A percentile compares a stretch with the other conserved stretches of the same genome.
Evolutionary conservation across 768 basidiomycete species (phyloP).

Genomic region (Pholiota conissans): DNA sequence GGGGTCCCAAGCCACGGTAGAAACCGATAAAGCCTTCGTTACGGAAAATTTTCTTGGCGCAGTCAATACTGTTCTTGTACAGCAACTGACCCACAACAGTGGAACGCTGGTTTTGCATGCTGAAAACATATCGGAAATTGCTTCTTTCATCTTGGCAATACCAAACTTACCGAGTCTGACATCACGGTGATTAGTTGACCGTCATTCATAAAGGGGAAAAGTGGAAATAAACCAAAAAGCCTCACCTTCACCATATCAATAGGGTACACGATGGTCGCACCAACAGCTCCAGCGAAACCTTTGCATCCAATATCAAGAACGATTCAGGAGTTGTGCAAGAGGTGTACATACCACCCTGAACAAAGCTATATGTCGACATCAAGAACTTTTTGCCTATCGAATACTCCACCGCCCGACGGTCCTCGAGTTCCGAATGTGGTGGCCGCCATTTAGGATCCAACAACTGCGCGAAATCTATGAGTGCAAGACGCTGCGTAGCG

Average conservation of each 20-base stretch:
- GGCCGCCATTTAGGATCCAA: slow-evolving; percentile 88
- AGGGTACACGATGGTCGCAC: slow-evolving; percentile 97
- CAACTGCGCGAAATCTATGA: slow-evolving; percentile 90
- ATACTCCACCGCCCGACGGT: slow-evolving; percentile 25
- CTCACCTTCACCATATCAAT: slow-evolving; percentile 90
- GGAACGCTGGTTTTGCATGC: slow-evolving; percentile 97
- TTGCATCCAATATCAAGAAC: slow-evolving; percentile 11
- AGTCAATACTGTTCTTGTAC: slow-evolving; percentile 96
- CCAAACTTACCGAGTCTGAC: slow-evolving; percentile 54
- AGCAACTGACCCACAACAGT: slow-evolving; percentile 95
- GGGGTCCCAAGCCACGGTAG: slow-evolving; percentile 94
- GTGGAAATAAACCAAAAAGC: slow-evolving; percentile 6
- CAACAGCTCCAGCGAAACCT: slow-evolving; percentile 91
- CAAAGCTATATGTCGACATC: slow-evolving; percentile 84
- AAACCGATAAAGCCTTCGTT: slow-evolving; percentile 96
- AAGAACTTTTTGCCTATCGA: slow-evolving; percentile 58
- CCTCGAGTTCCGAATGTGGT: slow-evolving; percentile 55
- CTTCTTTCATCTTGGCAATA: not conserved
- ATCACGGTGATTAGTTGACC: slow-evolving; percentile 11
- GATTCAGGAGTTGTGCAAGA: not conserved
- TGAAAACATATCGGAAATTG: slow-evolving; percentile 23
- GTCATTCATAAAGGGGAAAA: too few relatives aligned
- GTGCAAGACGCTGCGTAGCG: slow-evolving; percentile 66
- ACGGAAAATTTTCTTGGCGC: slow-evolving; percentile 88
- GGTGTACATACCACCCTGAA: slow-evolving; percentile 64